Evolutionary conservation across 805 yeast species (phyloP).

Genomic region (Yamadazyma olivae): DNA sequence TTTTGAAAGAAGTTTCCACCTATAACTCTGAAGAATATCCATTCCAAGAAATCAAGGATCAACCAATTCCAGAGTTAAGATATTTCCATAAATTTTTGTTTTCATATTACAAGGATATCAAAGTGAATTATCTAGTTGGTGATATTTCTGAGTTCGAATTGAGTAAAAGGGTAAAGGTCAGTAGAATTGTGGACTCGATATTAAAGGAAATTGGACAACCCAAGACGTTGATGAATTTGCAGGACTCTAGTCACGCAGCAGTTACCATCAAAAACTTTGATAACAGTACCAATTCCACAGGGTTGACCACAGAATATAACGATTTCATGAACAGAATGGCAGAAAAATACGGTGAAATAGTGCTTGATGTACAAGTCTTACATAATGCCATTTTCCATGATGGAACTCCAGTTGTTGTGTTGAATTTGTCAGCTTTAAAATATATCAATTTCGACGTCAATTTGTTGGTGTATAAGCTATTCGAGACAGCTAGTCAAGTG

Average conservation of each 20-base stretch:
- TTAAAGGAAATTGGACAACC: slow-evolving; percentile 59
- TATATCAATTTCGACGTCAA: slow-evolving; percentile 42
- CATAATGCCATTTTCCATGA: slow-evolving; percentile 67
- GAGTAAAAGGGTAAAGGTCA: slow-evolving; percentile 20
- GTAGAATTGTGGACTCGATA: slow-evolving; percentile 44
- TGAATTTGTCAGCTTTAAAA: slow-evolving; percentile 38
- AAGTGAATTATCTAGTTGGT: slow-evolving; percentile 25
- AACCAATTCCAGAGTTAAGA: slow-evolving; percentile 36
- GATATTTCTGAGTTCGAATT: slow-evolving; percentile 17
- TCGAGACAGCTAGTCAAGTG: slow-evolving; percentile 64
- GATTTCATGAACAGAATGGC: slow-evolving; percentile 75
- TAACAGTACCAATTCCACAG: slow-evolving; percentile 18
- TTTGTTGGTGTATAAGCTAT: slow-evolving; percentile 52
- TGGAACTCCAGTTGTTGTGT: slow-evolving; percentile 66
- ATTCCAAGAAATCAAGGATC: slow-evolving; percentile 19
- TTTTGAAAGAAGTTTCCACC: slow-evolving; percentile 24
- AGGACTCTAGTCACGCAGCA: slow-evolving; percentile 37
- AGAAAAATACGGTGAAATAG: slow-evolving; percentile 46
- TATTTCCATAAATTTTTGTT: slow-evolving; percentile 40
- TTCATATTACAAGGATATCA: slow-evolving; percentile 30
- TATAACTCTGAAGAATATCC: slow-evolving; percentile 19
- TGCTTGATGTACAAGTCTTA: slow-evolving; percentile 45
- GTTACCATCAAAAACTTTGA: slow-evolving; percentile 46
- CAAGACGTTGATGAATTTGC: slow-evolving; percentile 29
- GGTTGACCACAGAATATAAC: slow-evolving; percentile 46